These are phyloP conservation scores for Penicillium parvum DNA, from an alignment of 495 filamentous ascomycete genomes.

Conservation along the genomic window DNA sequence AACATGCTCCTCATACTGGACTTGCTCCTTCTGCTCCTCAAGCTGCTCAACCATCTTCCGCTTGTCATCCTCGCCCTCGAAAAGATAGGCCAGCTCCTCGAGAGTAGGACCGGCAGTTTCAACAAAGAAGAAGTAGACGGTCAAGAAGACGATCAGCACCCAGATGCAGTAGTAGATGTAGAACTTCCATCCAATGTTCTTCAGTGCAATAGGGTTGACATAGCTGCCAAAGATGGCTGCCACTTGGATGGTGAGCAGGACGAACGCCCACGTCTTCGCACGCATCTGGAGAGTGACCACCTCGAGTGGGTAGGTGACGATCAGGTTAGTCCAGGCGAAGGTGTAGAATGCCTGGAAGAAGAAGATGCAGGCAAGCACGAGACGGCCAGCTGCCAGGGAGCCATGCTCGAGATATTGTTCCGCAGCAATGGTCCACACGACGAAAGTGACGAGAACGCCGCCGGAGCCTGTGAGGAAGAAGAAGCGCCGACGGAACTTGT, in stretches of 20 bases:
- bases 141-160: conserved; percentile 52
- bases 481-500: conserved; percentile 53
- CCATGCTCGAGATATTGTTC: conserved; percentile 47
- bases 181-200: conserved; percentile 50
- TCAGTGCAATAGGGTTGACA: conserved; percentile 55
- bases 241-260: conserved; percentile 56
- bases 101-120: conserved; percentile 60
- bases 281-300: conserved; percentile 60
- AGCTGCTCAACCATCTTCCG: conserved; percentile 12
- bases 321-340: conserved; percentile 55
- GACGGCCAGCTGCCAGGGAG: conserved; percentile 45
- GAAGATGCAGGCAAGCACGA: conserved; percentile 56
- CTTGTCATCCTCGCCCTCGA: conserved; percentile 17
- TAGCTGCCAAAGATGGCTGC: conserved; percentile 50
- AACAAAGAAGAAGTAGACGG: conserved; percentile 61
- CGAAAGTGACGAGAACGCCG: conserved; percentile 54
- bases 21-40: conserved; percentile 14
- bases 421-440: conserved; percentile 53
- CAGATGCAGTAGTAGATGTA: conserved; percentile 57
- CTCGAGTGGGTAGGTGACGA: conserved; percentile 60
- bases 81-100: conserved; percentile 52
- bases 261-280: conserved; percentile 62
- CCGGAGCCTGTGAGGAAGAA: conserved; percentile 52
- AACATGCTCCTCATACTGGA: conserved; percentile 16
- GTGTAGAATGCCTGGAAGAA: conserved; percentile 53